Evolutionary conservation across 2,329 filamentous ascomycete species (phyloP).

Genomic region (Gliomastix tumulicola): DNA sequence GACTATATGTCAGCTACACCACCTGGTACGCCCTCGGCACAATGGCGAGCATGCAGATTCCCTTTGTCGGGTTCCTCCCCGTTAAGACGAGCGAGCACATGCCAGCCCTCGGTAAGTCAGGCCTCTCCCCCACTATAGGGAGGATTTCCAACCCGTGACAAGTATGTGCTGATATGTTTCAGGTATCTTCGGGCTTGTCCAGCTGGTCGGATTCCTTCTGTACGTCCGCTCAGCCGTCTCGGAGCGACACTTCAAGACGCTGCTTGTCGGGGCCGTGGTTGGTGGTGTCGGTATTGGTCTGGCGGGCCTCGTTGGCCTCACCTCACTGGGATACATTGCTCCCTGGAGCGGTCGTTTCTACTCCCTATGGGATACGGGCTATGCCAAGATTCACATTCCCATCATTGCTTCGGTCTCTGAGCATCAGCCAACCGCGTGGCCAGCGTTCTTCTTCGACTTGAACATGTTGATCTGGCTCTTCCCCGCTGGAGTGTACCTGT

Average conservation of each 20-base stretch:
- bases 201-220: conserved; percentile 87
- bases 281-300: conserved; percentile 68
- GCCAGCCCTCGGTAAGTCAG: conserved; percentile 74
- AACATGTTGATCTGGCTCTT: conserved; percentile 99
- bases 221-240: conserved; percentile 85
- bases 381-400: conserved; percentile 98
- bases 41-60: conserved; percentile 97
- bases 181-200: conserved; percentile 94
- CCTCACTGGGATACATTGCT: conserved; percentile 83
- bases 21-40: conserved; percentile 98
- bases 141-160: too few species aligned
- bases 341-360: conserved; percentile 99
- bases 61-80: conserved; percentile 94
- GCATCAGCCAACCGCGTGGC: conserved; percentile 98
- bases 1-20: conserved; percentile 92
- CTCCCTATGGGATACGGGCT: conserved; percentile 97
- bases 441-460: conserved; percentile 97
- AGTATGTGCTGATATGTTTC: too few species aligned
- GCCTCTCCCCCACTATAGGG: not conserved
- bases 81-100: conserved; percentile 98
- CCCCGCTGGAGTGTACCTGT: conserved; percentile 96
- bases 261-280: conserved; percentile 71
- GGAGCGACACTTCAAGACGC: conserved; percentile 87
- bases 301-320: conserved; percentile 74
- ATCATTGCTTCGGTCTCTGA: conserved; percentile 99